These are phyloP conservation scores for Cornus florida DNA, from an alignment of 148 eudicot species.

Conservation along the genomic window DNA sequence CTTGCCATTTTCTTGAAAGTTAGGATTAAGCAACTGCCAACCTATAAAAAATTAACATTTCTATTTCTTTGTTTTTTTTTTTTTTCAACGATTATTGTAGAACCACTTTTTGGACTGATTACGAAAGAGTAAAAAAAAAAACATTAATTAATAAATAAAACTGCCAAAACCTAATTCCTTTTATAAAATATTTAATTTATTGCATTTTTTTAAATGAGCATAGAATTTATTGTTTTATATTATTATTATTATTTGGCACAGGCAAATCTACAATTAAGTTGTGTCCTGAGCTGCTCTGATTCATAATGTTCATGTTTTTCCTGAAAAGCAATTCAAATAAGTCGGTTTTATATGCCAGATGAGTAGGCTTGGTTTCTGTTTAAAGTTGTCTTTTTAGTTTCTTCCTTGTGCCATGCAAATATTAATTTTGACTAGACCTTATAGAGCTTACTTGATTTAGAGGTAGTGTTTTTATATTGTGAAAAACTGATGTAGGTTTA, in stretches of 20 bases:
- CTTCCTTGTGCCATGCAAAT: background rate
- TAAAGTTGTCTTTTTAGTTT: background rate
- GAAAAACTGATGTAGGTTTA: conserved; percentile 62
- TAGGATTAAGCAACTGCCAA: background rate
- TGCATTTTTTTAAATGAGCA: too few relatives aligned
- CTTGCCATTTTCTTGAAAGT: background rate
- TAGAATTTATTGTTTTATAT: background rate
- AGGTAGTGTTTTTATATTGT: background rate
- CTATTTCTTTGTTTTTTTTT: too few relatives aligned
- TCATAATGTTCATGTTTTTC: background rate
- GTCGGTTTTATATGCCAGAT: background rate
- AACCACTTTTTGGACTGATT: background rate
- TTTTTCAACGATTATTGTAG: background rate
- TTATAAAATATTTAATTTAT: too few relatives aligned
- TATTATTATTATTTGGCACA: background rate
- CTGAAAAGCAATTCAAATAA: background rate
- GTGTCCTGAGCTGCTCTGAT: background rate
- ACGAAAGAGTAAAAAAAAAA: background rate
- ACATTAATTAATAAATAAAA: too few relatives aligned
- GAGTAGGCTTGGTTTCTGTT: background rate
- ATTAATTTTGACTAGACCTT: background rate
- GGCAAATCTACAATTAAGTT: background rate
- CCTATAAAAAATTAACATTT: too few relatives aligned
- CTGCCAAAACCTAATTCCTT: too few relatives aligned
- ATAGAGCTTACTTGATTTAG: background rate